phyloP scores from a whole-genome alignment of 768 basidiomycete species.

The Mycena galopus region DNA sequence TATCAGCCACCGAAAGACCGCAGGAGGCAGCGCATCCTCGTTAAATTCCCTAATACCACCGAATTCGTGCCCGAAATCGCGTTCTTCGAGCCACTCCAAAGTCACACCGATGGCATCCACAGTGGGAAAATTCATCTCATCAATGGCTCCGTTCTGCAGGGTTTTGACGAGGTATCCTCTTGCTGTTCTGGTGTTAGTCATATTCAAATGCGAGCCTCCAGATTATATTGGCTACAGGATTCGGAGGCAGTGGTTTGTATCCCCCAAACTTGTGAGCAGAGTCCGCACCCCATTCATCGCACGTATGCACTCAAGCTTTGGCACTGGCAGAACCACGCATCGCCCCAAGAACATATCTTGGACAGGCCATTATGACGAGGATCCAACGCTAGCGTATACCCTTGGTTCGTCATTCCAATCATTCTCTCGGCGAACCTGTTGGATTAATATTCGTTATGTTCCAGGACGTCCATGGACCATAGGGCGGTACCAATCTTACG shows the following conservation, averaged over 20 bases:
- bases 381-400: constrained; percentile 47
- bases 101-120: constrained; percentile 37
- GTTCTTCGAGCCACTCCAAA: constrained; percentile 38
- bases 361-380: constrained; percentile 47
- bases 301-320: too few species aligned
- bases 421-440: background rate
- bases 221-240: constrained; percentile 30
- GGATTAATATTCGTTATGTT: background rate
- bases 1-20: constrained; percentile 31
- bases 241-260: background rate
- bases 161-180: constrained; percentile 42
- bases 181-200: background rate
- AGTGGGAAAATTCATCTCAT: constrained; percentile 43
- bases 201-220: background rate
- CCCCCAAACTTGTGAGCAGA: constrained; percentile 21
- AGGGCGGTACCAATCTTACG: constrained; percentile 38
- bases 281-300: background rate
- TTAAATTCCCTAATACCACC: constrained; percentile 42
- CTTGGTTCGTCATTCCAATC: background rate
- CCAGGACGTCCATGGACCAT: constrained; percentile 38
- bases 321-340: background rate
- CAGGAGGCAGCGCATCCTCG: constrained; percentile 34
- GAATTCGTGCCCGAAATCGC: constrained; percentile 42
- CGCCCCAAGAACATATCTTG: constrained; percentile 33
- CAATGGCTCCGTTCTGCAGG: constrained; percentile 46